phyloP scores from a whole-genome alignment of 805 yeast genomes.

The Cyberlindnera xishuangbannaensis region DNA sequence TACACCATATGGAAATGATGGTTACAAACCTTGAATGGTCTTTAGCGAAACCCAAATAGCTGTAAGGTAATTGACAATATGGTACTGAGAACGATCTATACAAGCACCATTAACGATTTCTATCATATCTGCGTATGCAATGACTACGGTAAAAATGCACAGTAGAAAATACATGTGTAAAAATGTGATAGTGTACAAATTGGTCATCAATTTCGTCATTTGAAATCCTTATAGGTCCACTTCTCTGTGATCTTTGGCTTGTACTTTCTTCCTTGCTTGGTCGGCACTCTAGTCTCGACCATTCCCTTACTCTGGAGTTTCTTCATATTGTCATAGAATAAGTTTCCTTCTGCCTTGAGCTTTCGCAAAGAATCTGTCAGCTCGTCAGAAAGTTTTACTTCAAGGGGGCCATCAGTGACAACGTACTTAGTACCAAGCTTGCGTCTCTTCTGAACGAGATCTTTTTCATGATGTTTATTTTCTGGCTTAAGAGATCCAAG shows the following conservation, averaged over 20 bases:
- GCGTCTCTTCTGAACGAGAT: constrained; percentile 25
- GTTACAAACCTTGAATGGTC: too few relatives aligned
- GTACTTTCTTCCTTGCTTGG: constrained; percentile 58
- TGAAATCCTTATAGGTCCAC: constrained; percentile 89
- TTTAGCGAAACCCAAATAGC: too few relatives aligned
- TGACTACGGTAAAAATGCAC: too few relatives aligned
- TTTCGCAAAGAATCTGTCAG: constrained; percentile 78
- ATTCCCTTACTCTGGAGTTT: constrained; percentile 79
- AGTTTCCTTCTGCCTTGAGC: constrained; percentile 85
- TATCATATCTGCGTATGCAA: too few relatives aligned
- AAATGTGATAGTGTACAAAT: neutral
- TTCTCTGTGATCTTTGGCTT: constrained; percentile 79
- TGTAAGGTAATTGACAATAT: neutral
- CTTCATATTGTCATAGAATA: constrained; percentile 76
- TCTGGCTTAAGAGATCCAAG: constrained; percentile 23
- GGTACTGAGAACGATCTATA: neutral
- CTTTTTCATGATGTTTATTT: constrained; percentile 13
- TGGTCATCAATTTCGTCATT: constrained; percentile 27
- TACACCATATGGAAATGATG: too few relatives aligned
- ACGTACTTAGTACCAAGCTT: constrained; percentile 42
- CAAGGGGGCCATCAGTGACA: constrained; percentile 42
- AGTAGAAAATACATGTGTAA: neutral
- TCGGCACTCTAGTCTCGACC: constrained; percentile 75
- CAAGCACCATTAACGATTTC: too few relatives aligned
- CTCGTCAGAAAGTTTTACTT: constrained; percentile 86